Conservation (phyloP, 192 early-diverging fungal species). For the Backusella tuberculispora region DNA sequence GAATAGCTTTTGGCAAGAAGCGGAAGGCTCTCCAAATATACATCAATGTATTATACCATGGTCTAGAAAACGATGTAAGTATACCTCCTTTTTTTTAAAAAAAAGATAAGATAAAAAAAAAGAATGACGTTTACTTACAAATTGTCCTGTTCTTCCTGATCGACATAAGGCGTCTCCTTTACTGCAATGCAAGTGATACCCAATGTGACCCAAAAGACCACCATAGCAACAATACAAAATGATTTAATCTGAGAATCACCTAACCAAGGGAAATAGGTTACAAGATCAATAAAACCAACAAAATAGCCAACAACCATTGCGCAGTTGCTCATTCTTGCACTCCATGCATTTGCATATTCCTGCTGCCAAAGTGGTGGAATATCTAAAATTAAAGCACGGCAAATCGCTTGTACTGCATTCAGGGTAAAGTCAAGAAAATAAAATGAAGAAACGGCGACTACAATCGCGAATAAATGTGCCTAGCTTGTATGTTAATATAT, state of each 20-base stretch:
- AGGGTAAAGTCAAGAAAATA: constrained; percentile 94
- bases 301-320: constrained; percentile 89
- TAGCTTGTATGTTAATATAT: neutral
- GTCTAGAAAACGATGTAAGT: constrained; percentile 39
- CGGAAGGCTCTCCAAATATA: constrained; percentile 65
- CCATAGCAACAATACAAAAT: constrained; percentile 75
- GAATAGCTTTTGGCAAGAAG: constrained; percentile 71
- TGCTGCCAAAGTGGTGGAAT: constrained; percentile 81
- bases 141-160: constrained; percentile 22
- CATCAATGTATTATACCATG: constrained; percentile 49
- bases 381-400: constrained; percentile 89
- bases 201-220: constrained; percentile 62
- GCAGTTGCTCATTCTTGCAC: constrained; percentile 81
- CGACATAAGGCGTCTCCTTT: constrained; percentile 52
- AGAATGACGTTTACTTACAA: constrained; percentile 18
- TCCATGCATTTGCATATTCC: constrained; percentile 83
- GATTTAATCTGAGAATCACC: constrained; percentile 82
- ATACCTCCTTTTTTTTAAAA: neutral
- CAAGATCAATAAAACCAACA: constrained; percentile 83
- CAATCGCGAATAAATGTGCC: constrained; percentile 52
- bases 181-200: constrained; percentile 71
- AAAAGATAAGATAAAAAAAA: neutral
- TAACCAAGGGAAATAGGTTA: constrained; percentile 64
- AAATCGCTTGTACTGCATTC: constrained; percentile 86
- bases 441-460: constrained; percentile 80